phyloP scores from a whole-genome alignment of 169 alveolate genomes.

The Cryptosporidium ubiquitum region DNA sequence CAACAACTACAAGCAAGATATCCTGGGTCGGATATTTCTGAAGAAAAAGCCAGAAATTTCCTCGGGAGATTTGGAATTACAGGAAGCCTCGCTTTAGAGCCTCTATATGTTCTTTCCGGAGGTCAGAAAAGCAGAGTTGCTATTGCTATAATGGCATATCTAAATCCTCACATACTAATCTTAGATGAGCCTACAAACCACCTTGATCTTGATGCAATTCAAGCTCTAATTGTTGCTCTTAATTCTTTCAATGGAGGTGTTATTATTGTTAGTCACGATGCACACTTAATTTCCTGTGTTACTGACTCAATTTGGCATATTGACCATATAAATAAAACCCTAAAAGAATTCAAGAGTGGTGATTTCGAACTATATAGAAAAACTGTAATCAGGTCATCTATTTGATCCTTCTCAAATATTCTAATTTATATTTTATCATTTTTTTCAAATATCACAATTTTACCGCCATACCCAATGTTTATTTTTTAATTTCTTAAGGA shows the following conservation, averaged over 20 bases:
- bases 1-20: slow-evolving; percentile 89
- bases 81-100: slow-evolving; percentile 94
- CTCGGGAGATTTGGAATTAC: slow-evolving; percentile 94
- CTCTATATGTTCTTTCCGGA: slow-evolving; percentile 96
- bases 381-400: slow-evolving; percentile 11
- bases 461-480: no score
- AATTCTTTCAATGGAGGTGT: slow-evolving; percentile 95
- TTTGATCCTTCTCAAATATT: neutral
- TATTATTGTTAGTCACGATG: slow-evolving; percentile 95
- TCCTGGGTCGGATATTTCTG: slow-evolving; percentile 85
- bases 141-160: slow-evolving; percentile 94
- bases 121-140: slow-evolving; percentile 97
- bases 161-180: slow-evolving; percentile 94
- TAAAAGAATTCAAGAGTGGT: slow-evolving; percentile 88
- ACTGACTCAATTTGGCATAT: slow-evolving; percentile 93
- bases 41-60: slow-evolving; percentile 90
- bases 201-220: slow-evolving; percentile 96
- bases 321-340: slow-evolving; percentile 83
- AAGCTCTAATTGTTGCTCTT: slow-evolving; percentile 95
- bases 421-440: neutral
- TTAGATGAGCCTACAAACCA: slow-evolving; percentile 98
- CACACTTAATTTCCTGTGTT: slow-evolving; percentile 92
- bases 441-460: no score
- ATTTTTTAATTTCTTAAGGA: no score
- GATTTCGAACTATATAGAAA: slow-evolving; percentile 93